phyloP scores from a whole-genome alignment of 2,329 filamentous ascomycete genomes.

The Pseudogymnoascus sp. region DNA sequence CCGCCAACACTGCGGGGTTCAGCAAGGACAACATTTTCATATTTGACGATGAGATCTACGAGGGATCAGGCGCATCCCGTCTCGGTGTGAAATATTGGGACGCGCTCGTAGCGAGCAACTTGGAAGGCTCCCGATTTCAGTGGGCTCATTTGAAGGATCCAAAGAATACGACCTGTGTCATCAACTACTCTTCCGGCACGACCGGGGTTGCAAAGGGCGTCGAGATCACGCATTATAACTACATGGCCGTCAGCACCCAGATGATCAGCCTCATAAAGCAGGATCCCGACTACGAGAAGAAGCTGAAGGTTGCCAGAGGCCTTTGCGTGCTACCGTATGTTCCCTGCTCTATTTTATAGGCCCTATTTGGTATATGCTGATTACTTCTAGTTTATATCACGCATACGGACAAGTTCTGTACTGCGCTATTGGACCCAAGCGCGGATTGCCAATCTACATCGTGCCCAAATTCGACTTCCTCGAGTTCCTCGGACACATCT shows the following conservation, averaged over 20 bases:
- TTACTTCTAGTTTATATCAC: conserved; percentile 67
- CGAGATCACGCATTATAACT: conserved; percentile 68
- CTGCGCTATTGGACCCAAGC: conserved; percentile 47
- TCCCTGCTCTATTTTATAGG: not conserved
- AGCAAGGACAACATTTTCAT: conserved; percentile 49
- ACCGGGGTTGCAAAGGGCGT: conserved; percentile 79
- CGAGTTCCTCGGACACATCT: conserved; percentile 58
- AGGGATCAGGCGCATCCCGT: conserved; percentile 31
- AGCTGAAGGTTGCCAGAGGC: conserved; percentile 19
- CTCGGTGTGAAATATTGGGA: conserved; percentile 53
- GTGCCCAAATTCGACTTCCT: conserved; percentile 72
- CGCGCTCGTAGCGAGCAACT: conserved; percentile 43
- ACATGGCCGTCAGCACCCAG: conserved; percentile 61
- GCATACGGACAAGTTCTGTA: conserved; percentile 65
- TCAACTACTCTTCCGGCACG: conserved; percentile 75
- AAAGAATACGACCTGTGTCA: conserved; percentile 47
- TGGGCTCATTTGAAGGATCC: conserved; percentile 52
- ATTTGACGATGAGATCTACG: conserved; percentile 50
- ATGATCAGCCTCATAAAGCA: conserved; percentile 30
- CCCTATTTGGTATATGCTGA: conserved; percentile 39
- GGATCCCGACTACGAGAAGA: conserved; percentile 15
- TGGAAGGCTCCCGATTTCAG: conserved; percentile 46
- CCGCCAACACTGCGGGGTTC: conserved; percentile 51
- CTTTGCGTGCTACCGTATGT: conserved; percentile 21
- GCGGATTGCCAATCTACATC: conserved; percentile 61